Evolutionary conservation across 75 land plant genomes (phyloP).

Genomic region (Sequoiadendron giganteum): DNA sequence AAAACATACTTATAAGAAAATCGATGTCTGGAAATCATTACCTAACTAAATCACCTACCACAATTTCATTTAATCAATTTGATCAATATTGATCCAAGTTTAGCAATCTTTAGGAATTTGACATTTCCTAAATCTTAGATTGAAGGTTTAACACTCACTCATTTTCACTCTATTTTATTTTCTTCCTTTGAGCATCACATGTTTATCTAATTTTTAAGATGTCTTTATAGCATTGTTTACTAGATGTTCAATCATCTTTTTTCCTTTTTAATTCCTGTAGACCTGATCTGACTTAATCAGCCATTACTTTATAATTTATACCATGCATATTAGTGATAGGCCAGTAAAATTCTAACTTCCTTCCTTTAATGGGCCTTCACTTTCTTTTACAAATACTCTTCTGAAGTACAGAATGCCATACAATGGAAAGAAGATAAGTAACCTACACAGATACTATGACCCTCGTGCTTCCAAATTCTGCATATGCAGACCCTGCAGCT

Average conservation of each 20-base stretch:
- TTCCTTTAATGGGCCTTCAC: not conserved
- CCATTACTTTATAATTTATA: not conserved
- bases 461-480: conserved; percentile 93
- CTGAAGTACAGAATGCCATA: not conserved
- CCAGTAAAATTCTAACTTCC: not conserved
- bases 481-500: conserved; percentile 98
- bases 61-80: not conserved
- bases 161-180: not conserved
- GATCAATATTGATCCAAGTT: not conserved
- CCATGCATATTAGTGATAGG: not conserved
- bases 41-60: not conserved
- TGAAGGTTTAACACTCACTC: not conserved
- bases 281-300: not conserved
- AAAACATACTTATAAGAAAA: not conserved
- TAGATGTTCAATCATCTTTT: not conserved
- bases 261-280: not conserved
- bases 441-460: conserved; percentile 98
- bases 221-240: not conserved
- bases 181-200: not conserved
- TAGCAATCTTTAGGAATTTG: not conserved
- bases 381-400: not conserved
- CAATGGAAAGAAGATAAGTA: conserved; percentile 9
- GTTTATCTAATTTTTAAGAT: not conserved
- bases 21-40: not conserved
- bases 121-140: not conserved